Evolutionary conservation across 2,329 filamentous ascomycete genomes (phyloP), one percentile per base, ranked within the genome.

Genomic region (Alternaria metachromatica): DNA sequence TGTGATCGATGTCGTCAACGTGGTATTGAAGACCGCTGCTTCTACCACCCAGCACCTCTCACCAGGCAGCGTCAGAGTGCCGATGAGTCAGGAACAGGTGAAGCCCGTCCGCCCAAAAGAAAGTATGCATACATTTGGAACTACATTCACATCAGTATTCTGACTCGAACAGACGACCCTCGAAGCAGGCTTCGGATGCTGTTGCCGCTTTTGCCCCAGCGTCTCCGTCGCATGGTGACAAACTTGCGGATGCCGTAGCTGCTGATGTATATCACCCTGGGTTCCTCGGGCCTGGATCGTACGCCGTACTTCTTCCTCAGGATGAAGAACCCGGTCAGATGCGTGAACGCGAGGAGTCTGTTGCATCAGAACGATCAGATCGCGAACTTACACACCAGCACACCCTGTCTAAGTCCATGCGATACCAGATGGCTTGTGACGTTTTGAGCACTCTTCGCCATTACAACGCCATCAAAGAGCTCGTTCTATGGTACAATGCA

Each of bases 1-100:
- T 79, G 77, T 54, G 68, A 75, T 55, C 72, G 76, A 26, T 79
- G 77, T 59, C 66, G 69, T 12, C 76, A 78, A 45, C 70, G 76
- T 26, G 76, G 77, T 18, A 77, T 78, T 12, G 67, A 72, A 46
- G 75, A 78, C 1, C 65, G 70, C 13, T 79, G 77, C 54, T 77
- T 76, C 63, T 78, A 79, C 59, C 76, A 78, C 62, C 76, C 77
- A 23, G 76, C 77, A 12, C 77, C 77, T 26, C 66, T 79, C 18
- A 79, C 76, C n/a, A 78, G 73, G 43, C 66, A 59, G 18, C 72
- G 71, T 20, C 68, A 63, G 12, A 48, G 48, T 26, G 53, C 58
- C 15, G 63, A 64, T 46, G 67, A 66, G 28, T 55, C 62, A 62
- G 62, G 62, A 13, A 51, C 65, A 51, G 68, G 64, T 30, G 66